phyloP scores from a whole-genome alignment of 768 basidiomycete species.

The Guyanaporus albipodus region DNA sequence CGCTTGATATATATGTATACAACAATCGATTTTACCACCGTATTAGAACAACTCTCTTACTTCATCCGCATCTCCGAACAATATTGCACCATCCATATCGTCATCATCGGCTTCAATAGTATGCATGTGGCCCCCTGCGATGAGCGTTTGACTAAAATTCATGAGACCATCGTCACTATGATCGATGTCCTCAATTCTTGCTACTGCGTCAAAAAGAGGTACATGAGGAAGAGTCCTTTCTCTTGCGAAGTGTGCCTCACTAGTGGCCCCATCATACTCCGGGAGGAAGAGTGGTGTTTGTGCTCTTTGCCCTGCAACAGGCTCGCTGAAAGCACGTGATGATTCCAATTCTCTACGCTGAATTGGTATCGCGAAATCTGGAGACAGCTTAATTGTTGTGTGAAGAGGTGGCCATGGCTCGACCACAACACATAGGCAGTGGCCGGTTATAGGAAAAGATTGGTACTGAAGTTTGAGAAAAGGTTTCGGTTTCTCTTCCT shows the following conservation, averaged over 20 bases:
- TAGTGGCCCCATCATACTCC: constrained; percentile 46
- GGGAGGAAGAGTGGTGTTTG: constrained; percentile 74
- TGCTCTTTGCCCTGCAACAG: constrained; percentile 32
- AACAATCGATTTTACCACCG: constrained; percentile 9
- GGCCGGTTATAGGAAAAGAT: constrained; percentile 66
- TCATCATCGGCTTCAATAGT: constrained; percentile 67
- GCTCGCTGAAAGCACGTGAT: constrained; percentile 19
- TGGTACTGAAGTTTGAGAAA: constrained; percentile 60
- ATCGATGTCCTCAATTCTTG: constrained; percentile 30
- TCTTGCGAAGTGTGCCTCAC: constrained; percentile 32
- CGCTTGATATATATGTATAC: constrained; percentile 36
- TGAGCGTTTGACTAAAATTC: constrained; percentile 70
- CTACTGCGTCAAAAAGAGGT: constrained; percentile 39
- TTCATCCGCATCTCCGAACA: constrained; percentile 85
- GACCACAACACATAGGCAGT: constrained; percentile 76
- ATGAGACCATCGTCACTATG: constrained; percentile 56
- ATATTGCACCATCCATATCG: constrained; percentile 66
- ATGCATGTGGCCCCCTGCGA: constrained; percentile 50
- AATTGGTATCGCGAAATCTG: constrained; percentile 27
- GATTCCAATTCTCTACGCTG: constrained; percentile 28
- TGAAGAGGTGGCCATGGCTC: constrained; percentile 72
- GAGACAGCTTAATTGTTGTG: constrained; percentile 31
- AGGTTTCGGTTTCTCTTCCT: constrained; percentile 72
- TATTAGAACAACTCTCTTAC: constrained; percentile 48
- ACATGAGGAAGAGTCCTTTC: constrained; percentile 35